phyloP scores from a whole-genome alignment of 2,329 filamentous ascomycete genomes.

The Chaetomiaceae sp. region DNA sequence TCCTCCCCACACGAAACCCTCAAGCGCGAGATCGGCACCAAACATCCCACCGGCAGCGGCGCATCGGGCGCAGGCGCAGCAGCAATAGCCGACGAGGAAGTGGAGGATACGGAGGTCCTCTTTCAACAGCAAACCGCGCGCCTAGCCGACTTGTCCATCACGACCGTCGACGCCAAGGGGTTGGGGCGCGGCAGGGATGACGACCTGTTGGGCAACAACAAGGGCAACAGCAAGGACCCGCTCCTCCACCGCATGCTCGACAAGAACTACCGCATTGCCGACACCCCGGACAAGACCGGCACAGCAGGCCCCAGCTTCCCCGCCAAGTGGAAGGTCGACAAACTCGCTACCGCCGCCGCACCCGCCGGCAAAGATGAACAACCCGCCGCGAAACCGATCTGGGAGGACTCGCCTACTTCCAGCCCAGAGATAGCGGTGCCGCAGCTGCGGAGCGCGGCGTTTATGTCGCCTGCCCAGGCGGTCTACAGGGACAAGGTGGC shows the following conservation, averaged over 20 bases:
- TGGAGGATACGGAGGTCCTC: constrained; percentile 42
- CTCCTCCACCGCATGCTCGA: constrained; percentile 88
- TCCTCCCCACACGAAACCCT: constrained; percentile 74
- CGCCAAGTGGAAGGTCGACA: constrained; percentile 37
- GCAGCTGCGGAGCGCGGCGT: constrained; percentile 78
- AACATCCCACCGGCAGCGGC: constrained; percentile 35
- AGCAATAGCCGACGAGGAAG: constrained; percentile 29
- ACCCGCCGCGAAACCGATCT: constrained; percentile 34
- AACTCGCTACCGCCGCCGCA: constrained; percentile 16
- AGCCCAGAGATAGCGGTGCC: constrained; percentile 77
- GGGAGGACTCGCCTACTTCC: constrained; percentile 59
- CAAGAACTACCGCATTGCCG: constrained; percentile 90
- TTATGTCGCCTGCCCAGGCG: constrained; percentile 64
- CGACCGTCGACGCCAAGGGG: constrained; percentile 55
- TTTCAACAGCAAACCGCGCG: constrained; percentile 52
- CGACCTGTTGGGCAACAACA: constrained; percentile 22
- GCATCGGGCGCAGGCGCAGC: constrained; percentile 23
- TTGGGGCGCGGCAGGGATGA: constrained; percentile 25
- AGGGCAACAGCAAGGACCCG: constrained; percentile 58
- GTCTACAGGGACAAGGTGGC: constrained; percentile 45
- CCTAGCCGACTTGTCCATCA: constrained; percentile 59
- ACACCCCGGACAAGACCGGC: constrained; percentile 69
- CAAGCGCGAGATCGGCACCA: constrained; percentile 58
- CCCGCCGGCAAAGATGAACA: constrained; percentile 23
- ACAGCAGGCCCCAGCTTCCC: constrained; percentile 39